These are phyloP conservation scores for Botrytis cinerea DNA, from an alignment of 2,329 filamentous ascomycete genomes.

Conservation along the genomic window DNA sequence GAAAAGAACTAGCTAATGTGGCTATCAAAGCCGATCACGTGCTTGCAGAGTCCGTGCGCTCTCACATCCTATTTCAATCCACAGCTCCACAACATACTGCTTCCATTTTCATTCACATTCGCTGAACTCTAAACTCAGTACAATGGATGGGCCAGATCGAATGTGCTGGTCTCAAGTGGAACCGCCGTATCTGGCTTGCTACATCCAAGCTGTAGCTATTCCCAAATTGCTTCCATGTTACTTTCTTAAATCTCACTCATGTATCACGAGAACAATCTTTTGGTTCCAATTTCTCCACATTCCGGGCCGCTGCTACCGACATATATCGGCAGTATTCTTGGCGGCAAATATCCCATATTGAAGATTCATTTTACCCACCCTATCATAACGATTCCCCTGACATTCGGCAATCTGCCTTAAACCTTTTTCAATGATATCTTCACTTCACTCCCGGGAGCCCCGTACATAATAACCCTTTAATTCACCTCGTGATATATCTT, in stretches of 20 bases:
- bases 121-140: background rate
- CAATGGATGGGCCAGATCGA: background rate
- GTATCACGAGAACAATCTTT: slow-evolving; percentile 13
- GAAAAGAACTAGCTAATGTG: too few relatives aligned
- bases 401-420: slow-evolving; percentile 17
- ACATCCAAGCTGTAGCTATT: slow-evolving; percentile 1
- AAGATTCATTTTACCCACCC: slow-evolving; percentile 15
- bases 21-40: too few relatives aligned
- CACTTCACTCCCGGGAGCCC: slow-evolving; percentile 4
- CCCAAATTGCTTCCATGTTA: background rate
- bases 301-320: slow-evolving; percentile 22
- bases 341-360: slow-evolving; percentile 1
- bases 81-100: background rate
- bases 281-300: slow-evolving; percentile 4
- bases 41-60: too few relatives aligned
- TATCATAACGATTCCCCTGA: slow-evolving; percentile 15
- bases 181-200: slow-evolving; percentile 2
- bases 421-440: background rate
- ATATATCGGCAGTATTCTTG: slow-evolving; percentile 14
- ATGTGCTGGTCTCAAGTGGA: background rate
- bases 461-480: background rate
- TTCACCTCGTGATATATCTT: slow-evolving; percentile 4
- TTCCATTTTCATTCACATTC: background rate
- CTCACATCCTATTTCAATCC: background rate
- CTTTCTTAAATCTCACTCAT: slow-evolving; percentile 14